Base-by-base conservation (phyloP, 208 protist species). In the Leishmania major region DNA sequence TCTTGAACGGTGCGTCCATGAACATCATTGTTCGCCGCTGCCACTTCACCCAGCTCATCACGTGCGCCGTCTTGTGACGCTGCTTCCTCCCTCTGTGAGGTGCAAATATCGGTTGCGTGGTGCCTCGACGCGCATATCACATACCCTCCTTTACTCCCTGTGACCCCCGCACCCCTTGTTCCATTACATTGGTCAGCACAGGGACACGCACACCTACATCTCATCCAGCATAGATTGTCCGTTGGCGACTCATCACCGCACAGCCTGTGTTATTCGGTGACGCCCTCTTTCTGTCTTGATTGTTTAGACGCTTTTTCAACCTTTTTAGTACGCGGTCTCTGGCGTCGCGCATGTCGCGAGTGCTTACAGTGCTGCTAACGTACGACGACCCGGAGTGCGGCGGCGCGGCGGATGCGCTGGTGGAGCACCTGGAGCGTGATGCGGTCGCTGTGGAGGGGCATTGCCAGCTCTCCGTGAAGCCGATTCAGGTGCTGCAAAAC, bases 321-420 rank as follows among this genome's bases (percentile, higher is more conserved):
- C 45, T 51, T 40, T 13, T 71, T 47, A 3, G 22, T 17, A 49
- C 45, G 17, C 13, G 2, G 11, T 28, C 25, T 51, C 11, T 15
- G 45, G 4, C 70, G 5, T 74, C 43, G 15, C 45, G 11, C 45
- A 91, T 91, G 85, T 83, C 81, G 40, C 90, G 92, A 1, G 69
- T 90, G 28, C 75, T 97, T 17, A 85, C 88, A 19, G 89, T 97
- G 13, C 79, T 97, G 22, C 76, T 97, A n/a, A 95, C 94, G 7
- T 97, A 97, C 77, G 94, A 97, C 78, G 94, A 97, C 76, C 93
- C 93, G 1, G 90, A 96, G 80, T 97, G 94, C 84, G 94, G 94
- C 35, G 94, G 94, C 22, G 94, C 93, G 3, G 93, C 93, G 13
- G 94, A 97, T 51, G 94, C 94, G 1, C 82, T 97, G 43, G 90